Conservation (phyloP, 2,329 filamentous ascomycete genomes). For the Penicillium corylophilum region DNA sequence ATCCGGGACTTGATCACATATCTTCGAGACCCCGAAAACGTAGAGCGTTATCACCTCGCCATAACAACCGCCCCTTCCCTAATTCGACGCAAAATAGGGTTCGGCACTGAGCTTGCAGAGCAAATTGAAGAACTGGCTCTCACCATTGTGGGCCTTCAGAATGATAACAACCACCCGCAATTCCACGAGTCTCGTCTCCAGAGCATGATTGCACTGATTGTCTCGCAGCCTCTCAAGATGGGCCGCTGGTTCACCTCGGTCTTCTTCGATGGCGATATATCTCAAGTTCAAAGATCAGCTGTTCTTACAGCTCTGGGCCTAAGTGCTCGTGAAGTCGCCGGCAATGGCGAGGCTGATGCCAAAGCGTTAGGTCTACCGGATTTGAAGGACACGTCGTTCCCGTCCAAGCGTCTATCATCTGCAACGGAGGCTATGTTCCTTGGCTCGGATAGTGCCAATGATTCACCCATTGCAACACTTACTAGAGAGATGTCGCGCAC, state of each 20-base stretch:
- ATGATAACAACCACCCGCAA: conserved; percentile 76
- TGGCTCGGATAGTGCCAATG: conserved; percentile 33
- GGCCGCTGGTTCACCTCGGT: conserved; percentile 79
- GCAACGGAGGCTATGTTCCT: conserved; percentile 72
- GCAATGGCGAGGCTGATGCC: conserved; percentile 61
- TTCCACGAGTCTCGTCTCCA: conserved; percentile 76
- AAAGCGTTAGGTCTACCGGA: conserved; percentile 33
- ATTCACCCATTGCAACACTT: conserved; percentile 65
- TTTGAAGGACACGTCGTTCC: conserved; percentile 58
- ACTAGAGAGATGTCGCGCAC: conserved; percentile 65
- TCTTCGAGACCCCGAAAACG: conserved; percentile 76
- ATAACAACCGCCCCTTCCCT: conserved; percentile 73
- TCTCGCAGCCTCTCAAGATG: conserved; percentile 74
- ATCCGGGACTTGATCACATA: conserved; percentile 79
- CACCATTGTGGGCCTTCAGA: conserved; percentile 74
- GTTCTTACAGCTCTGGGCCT: conserved; percentile 81
- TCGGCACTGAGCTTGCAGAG: conserved; percentile 82
- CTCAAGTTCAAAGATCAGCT: conserved; percentile 76
- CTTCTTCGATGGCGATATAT: conserved; percentile 91
- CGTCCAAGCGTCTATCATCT: conserved; percentile 74
- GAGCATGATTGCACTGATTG: conserved; percentile 75
- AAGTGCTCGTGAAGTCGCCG: conserved; percentile 78
- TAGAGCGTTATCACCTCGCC: conserved; percentile 79
- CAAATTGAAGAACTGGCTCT: conserved; percentile 79
- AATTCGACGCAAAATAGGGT: conserved; percentile 83